Conservation (phyloP, 805 yeast genomes). For the Zygoascus tannicola region DNA sequence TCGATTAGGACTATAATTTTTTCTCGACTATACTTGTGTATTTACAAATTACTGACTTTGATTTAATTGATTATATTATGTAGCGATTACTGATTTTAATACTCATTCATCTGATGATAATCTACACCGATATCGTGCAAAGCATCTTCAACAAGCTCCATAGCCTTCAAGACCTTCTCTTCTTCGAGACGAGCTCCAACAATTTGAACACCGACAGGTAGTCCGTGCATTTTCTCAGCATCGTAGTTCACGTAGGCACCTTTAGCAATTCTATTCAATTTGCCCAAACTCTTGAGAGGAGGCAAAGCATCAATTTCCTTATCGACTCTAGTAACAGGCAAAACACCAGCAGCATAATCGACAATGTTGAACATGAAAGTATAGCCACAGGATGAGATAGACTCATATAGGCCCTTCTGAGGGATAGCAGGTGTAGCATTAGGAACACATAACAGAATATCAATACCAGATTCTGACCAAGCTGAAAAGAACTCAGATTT, state of each 20-base stretch:
- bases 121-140: conserved; percentile 23
- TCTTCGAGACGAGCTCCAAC: conserved; percentile 53
- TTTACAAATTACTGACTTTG: not conserved
- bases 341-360: conserved; percentile 47
- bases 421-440: conserved; percentile 38
- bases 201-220: conserved; percentile 58
- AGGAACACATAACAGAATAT: conserved; percentile 33
- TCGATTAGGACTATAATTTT: conserved; percentile 18
- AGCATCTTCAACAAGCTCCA: conserved; percentile 35
- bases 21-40: too few relatives aligned
- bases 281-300: conserved; percentile 19
- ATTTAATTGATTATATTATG: not conserved
- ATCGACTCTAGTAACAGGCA: conserved; percentile 49
- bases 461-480: conserved; percentile 32
- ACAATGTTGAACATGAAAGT: conserved; percentile 47
- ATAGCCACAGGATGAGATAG: conserved; percentile 39
- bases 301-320: conserved; percentile 22
- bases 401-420: conserved; percentile 27
- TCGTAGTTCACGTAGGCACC: conserved; percentile 40
- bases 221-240: conserved; percentile 45
- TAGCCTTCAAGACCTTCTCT: conserved; percentile 46
- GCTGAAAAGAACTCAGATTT: conserved; percentile 25
- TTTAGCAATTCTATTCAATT: conserved; percentile 35
- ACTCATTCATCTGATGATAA: conserved; percentile 17
- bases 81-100: not conserved